These are phyloP conservation scores for Plenodomus lindquistii DNA, from an alignment of 2,329 filamentous ascomycete genomes.

Conservation along the genomic window DNA sequence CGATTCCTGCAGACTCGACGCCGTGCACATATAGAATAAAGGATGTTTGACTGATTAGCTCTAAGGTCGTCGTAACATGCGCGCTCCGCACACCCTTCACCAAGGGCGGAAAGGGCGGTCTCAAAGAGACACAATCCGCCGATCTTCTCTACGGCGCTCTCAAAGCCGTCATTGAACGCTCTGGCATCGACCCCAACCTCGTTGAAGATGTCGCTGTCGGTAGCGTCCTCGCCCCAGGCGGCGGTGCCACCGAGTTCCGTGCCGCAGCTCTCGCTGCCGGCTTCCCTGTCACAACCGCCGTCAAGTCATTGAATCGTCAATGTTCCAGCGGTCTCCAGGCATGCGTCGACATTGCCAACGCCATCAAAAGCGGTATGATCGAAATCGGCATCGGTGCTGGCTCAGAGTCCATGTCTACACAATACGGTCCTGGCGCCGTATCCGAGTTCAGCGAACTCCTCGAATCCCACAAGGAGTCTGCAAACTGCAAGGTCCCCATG, in stretches of 20 bases:
- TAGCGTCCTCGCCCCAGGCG: conserved; percentile 86
- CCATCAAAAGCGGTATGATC: conserved; percentile 89
- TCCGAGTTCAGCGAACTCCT: conserved; percentile 90
- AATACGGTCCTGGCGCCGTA: conserved; percentile 89
- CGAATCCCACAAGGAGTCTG: conserved; percentile 76
- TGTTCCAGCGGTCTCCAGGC: conserved; percentile 93
- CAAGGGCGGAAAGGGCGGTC: conserved; percentile 87
- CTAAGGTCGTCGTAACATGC: conserved; percentile 80
- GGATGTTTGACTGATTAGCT: conserved; percentile 4
- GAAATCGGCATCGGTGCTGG: conserved; percentile 92
- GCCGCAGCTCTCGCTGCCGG: conserved; percentile 88
- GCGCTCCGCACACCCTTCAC: conserved; percentile 91
- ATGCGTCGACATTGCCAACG: conserved; percentile 91
- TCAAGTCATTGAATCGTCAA: conserved; percentile 88
- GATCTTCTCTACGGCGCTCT: conserved; percentile 86
- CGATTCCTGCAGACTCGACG: no score
- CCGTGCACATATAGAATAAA: background rate
- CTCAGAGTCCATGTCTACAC: conserved; percentile 92
- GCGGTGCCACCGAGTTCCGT: conserved; percentile 95
- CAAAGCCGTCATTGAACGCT: conserved; percentile 79
- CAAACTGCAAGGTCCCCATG: conserved; percentile 98
- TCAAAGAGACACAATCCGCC: conserved; percentile 90
- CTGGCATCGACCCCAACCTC: conserved; percentile 81
- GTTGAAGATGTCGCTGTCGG: conserved; percentile 95
- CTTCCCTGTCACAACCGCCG: conserved; percentile 82